Evolutionary conservation across 768 basidiomycete species (phyloP).

Genomic region (Chlorophyllum brunneum): DNA sequence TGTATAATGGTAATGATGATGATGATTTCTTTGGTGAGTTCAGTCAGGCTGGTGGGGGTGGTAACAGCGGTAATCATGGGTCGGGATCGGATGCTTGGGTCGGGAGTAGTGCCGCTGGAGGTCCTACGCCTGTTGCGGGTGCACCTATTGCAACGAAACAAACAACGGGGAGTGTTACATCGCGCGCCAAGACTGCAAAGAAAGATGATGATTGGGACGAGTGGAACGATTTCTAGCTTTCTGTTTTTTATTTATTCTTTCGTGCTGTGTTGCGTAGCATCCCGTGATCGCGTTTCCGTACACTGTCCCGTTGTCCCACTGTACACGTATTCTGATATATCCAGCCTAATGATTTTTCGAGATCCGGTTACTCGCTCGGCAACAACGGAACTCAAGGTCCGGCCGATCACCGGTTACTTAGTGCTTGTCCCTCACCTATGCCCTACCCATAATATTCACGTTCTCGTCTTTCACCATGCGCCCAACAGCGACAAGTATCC

Average conservation of each 20-base stretch:
- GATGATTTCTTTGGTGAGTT: constrained; percentile 63
- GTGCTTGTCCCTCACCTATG: neutral
- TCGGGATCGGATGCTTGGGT: neutral
- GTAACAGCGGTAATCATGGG: neutral
- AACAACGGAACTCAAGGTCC: constrained; percentile 21
- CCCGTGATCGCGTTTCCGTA: neutral
- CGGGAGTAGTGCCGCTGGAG: too few relatives aligned
- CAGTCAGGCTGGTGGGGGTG: constrained; percentile 14
- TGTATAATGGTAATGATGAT: constrained; percentile 53
- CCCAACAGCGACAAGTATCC: neutral
- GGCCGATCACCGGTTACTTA: constrained; percentile 26
- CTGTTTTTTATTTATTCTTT: neutral
- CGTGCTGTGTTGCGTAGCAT: neutral
- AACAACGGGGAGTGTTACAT: constrained; percentile 7
- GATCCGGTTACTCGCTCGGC: neutral
- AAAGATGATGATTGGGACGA: constrained; percentile 69
- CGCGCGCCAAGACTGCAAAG: constrained; percentile 24
- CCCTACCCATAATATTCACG: neutral
- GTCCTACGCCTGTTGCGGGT: constrained; percentile 9
- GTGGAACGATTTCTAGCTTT: constrained; percentile 77
- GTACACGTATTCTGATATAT: too few relatives aligned
- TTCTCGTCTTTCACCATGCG: constrained; percentile 13
- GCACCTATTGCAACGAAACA: constrained; percentile 9
- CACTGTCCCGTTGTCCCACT: too few relatives aligned
- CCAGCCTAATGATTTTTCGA: neutral